Percentiles rank a stretch among this genome's conserved stretches.
These are phyloP conservation scores for Agrostemma githago DNA, from an alignment of 148 eudicot species.

Conservation along the genomic window DNA sequence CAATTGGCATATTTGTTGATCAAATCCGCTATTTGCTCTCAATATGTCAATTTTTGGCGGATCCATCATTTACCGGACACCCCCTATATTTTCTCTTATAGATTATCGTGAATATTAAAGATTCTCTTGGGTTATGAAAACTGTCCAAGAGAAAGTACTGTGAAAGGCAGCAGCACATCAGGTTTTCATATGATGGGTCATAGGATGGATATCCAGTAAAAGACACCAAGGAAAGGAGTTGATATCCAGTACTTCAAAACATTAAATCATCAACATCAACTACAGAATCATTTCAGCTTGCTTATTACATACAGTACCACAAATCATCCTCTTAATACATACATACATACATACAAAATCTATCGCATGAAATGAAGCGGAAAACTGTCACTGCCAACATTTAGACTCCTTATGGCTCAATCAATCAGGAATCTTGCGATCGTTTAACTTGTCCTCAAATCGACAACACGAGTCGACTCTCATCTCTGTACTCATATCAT, in stretches of 20 bases:
- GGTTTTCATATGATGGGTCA: no score
- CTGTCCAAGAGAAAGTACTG: slow-evolving; percentile 71
- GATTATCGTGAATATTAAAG: no score
- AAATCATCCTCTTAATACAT: not conserved
- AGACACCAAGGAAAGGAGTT: not conserved
- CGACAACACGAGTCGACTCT: slow-evolving; percentile 78
- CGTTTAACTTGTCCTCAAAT: slow-evolving; percentile 66
- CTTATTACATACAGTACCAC: not conserved
- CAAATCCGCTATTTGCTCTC: no score
- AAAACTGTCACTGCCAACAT: not conserved
- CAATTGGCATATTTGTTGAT: no score
- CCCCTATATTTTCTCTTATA: no score
- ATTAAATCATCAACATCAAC: not conserved
- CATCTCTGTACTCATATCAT: slow-evolving; percentile 98
- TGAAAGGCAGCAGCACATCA: no score
- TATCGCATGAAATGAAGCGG: not conserved
- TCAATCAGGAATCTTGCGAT: slow-evolving; percentile 66
- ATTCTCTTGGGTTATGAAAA: no score
- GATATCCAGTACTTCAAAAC: not conserved
- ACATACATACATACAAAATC: not conserved
- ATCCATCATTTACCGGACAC: no score
- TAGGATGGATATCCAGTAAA: no score
- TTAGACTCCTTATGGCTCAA: not conserved
- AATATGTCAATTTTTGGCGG: no score
- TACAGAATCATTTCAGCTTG: slow-evolving; percentile 4